Evolutionary conservation across 345 rosid species (phyloP), one percentile per base, ranked within the genome.

Genomic region (Rhizophora mangle): DNA sequence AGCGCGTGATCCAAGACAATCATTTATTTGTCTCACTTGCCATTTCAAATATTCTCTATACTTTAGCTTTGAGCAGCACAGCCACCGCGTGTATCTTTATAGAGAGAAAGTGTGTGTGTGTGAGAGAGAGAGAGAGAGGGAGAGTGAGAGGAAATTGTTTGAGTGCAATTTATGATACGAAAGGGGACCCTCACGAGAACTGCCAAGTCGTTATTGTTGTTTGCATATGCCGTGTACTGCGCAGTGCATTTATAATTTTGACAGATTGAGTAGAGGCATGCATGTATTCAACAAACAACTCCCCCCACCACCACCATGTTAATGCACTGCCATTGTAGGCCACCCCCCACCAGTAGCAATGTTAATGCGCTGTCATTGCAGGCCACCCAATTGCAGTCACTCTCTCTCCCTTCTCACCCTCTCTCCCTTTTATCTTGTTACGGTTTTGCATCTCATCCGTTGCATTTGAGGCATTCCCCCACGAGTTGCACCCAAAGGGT

Each of bases 1-100:
- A 29, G 81, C 84, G 20, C 79, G 73, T 62, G 81, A 77, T 77
- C 84, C 81, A 68, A 80, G 79, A 43, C 49, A 43, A 43, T 43
- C 9, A 43, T 64, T 39, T 43, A 39, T 37, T 37, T 63, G 66
- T 63, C 29, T 22, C 9, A 13, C 11, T 31, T 0, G 16, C 53
- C 49, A 4, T 11, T 43, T 43, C 7, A 63, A 13, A 26, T 63
- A 63, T 64, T 18, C 31, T 13, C 49, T 39, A 11, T 9, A 39
- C 15, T 11, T 39, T 10, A 39, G 47, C 47, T 2, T 10, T 2
- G 16, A 9, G 47, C 47, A 11, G 47, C 47, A 39, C 47, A 39
- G 47, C 47, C 47, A 39, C 47, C 13, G 47, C 47, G 13, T 39
- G 47, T 39, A 39, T 11, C 47, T 39, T 39, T 39, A 39, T 39